A percentile compares a stretch with the other conserved stretches of the same genome.
Evolutionary conservation across 139 green algal genomes (phyloP).

Genomic region (Chlorella sp.): DNA sequence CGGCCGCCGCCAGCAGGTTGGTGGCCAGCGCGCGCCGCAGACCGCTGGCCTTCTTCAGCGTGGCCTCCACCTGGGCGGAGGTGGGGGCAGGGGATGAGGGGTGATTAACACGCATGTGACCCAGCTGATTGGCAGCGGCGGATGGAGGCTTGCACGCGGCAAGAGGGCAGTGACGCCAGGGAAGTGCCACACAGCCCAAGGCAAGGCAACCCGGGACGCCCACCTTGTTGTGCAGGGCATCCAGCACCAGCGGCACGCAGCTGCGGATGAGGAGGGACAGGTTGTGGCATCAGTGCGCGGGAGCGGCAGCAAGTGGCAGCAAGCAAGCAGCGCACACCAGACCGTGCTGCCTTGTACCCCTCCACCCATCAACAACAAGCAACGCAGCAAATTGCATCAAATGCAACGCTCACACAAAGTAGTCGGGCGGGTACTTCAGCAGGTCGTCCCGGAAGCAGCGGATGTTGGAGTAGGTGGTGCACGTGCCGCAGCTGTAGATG

Average conservation of each 20-base stretch:
- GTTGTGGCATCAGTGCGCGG: too few species aligned
- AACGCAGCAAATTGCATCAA: too few species aligned
- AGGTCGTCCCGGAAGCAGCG: slow-evolving; percentile 86
- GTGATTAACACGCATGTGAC: not conserved
- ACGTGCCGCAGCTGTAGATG: slow-evolving; percentile 53
- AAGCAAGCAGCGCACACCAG: too few species aligned
- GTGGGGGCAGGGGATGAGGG: not conserved
- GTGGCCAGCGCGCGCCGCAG: slow-evolving; percentile 57
- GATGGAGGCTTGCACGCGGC: not conserved
- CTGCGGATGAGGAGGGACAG: too few species aligned
- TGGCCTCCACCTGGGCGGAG: slow-evolving; percentile 59
- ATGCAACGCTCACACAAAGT: slow-evolving; percentile 74
- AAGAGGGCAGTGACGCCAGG: not conserved
- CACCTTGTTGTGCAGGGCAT: slow-evolving; percentile 82
- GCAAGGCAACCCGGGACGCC: not conserved
- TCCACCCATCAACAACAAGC: too few species aligned
- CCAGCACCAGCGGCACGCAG: slow-evolving; percentile 91
- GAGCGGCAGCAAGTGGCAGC: too few species aligned
- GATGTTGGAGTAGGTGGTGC: slow-evolving; percentile 84
- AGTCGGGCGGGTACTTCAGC: slow-evolving; percentile 64
- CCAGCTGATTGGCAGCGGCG: not conserved
- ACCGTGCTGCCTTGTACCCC: too few species aligned
- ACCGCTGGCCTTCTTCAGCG: slow-evolving; percentile 56
- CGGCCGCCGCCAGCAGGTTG: slow-evolving; percentile 63
- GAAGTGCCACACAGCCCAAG: not conserved